Percentiles rank a stretch among this genome's conserved stretches.
These are phyloP conservation scores for Micromonas pusilla DNA, from an alignment of 139 green algal genomes.

Conservation along the genomic window DNA sequence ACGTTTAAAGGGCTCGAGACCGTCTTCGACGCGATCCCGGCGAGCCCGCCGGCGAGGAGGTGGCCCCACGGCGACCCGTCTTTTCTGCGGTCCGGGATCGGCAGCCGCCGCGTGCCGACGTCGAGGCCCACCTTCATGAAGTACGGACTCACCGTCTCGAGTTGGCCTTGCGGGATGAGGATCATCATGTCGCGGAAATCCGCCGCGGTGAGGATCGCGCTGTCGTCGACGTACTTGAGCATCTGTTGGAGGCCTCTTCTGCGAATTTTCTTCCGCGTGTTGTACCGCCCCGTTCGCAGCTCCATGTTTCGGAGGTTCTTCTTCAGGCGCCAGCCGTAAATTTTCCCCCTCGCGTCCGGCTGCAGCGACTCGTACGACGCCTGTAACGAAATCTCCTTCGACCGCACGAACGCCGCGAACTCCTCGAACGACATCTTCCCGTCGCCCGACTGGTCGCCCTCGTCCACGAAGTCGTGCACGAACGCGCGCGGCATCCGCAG, in stretches of 20 bases:
- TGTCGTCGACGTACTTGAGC: not conserved
- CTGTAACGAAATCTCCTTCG: conserved; percentile 17
- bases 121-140: conserved; percentile 29
- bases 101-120: not conserved
- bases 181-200: conserved; percentile 20
- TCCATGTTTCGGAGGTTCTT: not conserved
- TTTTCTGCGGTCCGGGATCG: conserved; percentile 28
- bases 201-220: not conserved
- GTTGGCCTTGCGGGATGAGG: not conserved
- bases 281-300: conserved; percentile 14
- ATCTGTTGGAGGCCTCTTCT: not conserved
- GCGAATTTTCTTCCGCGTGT: conserved; percentile 6
- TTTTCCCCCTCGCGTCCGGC: conserved; percentile 4
- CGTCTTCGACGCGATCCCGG: conserved; percentile 26
- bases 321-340: conserved; percentile 9
- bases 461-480: conserved; percentile 19
- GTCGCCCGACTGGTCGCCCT: not conserved
- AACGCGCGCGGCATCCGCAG: conserved; percentile 12
- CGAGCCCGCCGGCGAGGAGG: conserved; percentile 19
- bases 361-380: conserved; percentile 13
- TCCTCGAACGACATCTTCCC: conserved; percentile 17
- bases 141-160: conserved; percentile 26
- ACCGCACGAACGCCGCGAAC: conserved; percentile 22
- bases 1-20: conserved; percentile 27
- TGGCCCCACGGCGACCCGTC: conserved; percentile 26